These are phyloP conservation scores for Cutaneotrichosporon curvatum DNA, from an alignment of 1,284 basidiomycete genomes.

Conservation along the genomic window DNA sequence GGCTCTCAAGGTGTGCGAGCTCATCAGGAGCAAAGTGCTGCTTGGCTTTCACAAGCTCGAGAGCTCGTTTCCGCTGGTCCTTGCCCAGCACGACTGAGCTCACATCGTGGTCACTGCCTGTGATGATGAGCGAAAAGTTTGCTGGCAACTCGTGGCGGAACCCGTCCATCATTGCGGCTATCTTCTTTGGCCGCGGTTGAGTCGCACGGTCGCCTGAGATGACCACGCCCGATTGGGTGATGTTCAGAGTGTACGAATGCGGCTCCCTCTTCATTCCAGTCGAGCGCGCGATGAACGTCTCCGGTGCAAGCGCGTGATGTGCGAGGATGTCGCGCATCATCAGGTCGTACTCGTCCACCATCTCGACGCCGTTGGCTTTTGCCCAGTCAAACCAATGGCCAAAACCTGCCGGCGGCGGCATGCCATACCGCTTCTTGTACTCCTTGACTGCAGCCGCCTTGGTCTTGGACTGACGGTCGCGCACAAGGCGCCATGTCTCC, in stretches of 20 bases:
- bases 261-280: conserved; percentile 5
- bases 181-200: conserved; percentile 30
- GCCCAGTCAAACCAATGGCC: conserved; percentile 56
- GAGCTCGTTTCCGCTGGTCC: conserved; percentile 44
- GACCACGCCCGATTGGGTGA: conserved; percentile 20
- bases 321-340: conserved; percentile 42
- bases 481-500: conserved; percentile 27
- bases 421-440: conserved; percentile 53
- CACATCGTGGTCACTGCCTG: conserved; percentile 45
- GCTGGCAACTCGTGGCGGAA: conserved; percentile 34
- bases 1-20: conserved; percentile 41
- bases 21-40: conserved; percentile 42
- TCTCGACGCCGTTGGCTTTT: conserved; percentile 59
- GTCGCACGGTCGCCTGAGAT: conserved; percentile 27
- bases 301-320: conserved; percentile 41
- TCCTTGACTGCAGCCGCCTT: conserved; percentile 53
- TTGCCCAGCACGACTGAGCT: conserved; percentile 43
- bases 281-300: conserved; percentile 30
- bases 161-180: conserved; percentile 33
- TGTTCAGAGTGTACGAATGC: conserved; percentile 38
- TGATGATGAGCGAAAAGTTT: conserved; percentile 33
- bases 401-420: conserved; percentile 47
- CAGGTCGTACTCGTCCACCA: conserved; percentile 61
- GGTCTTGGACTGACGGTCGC: conserved; percentile 50
- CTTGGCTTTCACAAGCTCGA: conserved; percentile 39